Base-by-base conservation (phyloP, 2,329 filamentous ascomycete species). In the Coniella vitis region DNA sequence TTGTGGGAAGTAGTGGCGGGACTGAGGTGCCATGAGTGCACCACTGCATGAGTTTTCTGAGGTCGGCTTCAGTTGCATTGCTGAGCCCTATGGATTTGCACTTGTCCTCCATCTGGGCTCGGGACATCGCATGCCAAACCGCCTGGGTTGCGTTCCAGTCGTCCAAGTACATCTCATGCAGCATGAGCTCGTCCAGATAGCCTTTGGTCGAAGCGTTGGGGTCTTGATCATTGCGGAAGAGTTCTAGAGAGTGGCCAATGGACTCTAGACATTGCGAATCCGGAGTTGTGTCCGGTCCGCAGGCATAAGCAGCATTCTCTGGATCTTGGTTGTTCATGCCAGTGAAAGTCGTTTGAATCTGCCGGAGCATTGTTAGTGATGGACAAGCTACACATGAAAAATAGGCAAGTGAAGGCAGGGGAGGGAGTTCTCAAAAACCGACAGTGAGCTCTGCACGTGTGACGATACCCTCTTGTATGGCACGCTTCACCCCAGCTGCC, bases 311-410 rank as follows among this genome's bases (percentile, higher is more conserved):
- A 65, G 81, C 71, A 42, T 79, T 72, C 36, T 66, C 64, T 2
- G 68, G 69, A 58, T 83, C 78, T 62, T 90, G 86, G 20, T 79
- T 81, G 14, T 65, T 65, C 4, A 79, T 64, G 0, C 83, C 74
- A 1, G 85, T 88, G 68, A 84, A 93, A 64, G 91, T 93, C n/a
- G 87, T 90, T 74, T 94, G 87, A 38, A 90, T 72, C 79, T 85
- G 47, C 9, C 16, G 10, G 25, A 29, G 25, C 5, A 29, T 10
- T n/a, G 10, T 29, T 29, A 5, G 25, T 29, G 25, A 29, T 5
- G 5, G 25, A 29, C 25, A 29, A 10, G 25, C 5, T 10, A 29
- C 25, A 29, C 25, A 29, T 29, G 25, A 29, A 10, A 10, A 29
- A 10, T 29, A 29, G 25, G 5, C 25, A 29, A 29, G 25, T 5